These are phyloP conservation scores for Euphorbia peplus DNA, from an alignment of 345 rosid species.

Conservation along the genomic window DNA sequence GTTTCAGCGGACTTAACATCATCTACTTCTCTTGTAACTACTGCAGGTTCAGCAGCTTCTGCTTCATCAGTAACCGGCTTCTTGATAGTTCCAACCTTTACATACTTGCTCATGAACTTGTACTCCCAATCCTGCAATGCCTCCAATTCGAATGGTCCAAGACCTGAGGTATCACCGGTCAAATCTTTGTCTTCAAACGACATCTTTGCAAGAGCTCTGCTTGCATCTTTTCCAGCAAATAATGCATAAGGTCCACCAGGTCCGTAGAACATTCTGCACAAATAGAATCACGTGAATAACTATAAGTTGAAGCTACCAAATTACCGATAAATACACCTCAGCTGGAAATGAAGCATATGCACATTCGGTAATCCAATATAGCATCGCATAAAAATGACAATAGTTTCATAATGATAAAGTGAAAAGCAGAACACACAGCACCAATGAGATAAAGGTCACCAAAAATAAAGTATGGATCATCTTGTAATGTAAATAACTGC, in stretches of 20 bases:
- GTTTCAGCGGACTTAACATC: constrained; percentile 42
- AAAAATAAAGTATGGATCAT: neutral
- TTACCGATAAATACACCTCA: neutral
- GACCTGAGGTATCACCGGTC: constrained; percentile 91
- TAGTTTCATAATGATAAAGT: neutral
- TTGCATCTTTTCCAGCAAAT: constrained; percentile 95
- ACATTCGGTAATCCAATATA: neutral
- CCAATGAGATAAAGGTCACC: neutral
- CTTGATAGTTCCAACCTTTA: constrained; percentile 78
- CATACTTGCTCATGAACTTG: constrained; percentile 98
- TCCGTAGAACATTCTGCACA: constrained; percentile 91
- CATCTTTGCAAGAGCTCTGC: constrained; percentile 99
- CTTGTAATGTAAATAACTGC: neutral
- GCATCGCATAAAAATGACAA: neutral
- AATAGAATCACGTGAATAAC: neutral
- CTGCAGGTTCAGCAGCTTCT: constrained; percentile 39
- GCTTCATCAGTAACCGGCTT: constrained; percentile 42
- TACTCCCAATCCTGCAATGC: constrained; percentile 99
- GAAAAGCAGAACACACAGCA: neutral
- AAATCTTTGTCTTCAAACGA: constrained; percentile 91
- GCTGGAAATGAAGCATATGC: neutral
- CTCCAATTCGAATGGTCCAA: constrained; percentile 88
- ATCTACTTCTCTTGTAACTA: constrained; percentile 35
- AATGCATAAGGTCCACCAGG: constrained; percentile 98
- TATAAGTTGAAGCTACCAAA: neutral